Evolutionary conservation across 148 eudicot species (phyloP).

Genomic region (Vaccinium corymbosum): DNA sequence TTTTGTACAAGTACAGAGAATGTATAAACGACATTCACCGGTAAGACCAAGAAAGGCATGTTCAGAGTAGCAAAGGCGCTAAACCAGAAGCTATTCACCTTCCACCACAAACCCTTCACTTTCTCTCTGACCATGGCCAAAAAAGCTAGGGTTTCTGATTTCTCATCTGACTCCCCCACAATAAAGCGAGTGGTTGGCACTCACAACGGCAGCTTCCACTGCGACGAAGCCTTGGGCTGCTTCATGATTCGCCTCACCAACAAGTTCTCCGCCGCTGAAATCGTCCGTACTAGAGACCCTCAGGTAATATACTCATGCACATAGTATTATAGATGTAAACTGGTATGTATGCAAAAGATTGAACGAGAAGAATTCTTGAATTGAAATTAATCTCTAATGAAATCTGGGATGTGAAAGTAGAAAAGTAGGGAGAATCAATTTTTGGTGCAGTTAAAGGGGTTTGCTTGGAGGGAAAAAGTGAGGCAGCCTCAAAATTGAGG

Average conservation of each 20-base stretch:
- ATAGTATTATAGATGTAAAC: background rate
- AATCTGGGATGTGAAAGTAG: background rate
- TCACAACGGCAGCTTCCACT: conserved; percentile 95
- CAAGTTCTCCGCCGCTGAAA: conserved; percentile 49
- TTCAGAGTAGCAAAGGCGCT: conserved; percentile 19
- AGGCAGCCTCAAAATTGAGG: background rate
- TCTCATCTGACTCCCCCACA: conserved; percentile 36
- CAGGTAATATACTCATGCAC: conserved; percentile 31
- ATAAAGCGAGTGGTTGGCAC: conserved; percentile 67
- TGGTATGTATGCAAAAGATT: background rate
- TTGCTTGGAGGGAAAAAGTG: background rate
- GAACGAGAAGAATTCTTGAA: background rate
- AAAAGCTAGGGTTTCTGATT: conserved; percentile 34
- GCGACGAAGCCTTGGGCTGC: conserved; percentile 92
- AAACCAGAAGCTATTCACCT: conserved; percentile 17
- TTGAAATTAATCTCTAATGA: background rate
- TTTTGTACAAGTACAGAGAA: background rate
- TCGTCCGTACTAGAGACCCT: conserved; percentile 77
- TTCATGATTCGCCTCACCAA: conserved; percentile 81
- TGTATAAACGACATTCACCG: background rate
- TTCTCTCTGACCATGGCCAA: conserved; percentile 30
- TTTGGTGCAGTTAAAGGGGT: background rate
- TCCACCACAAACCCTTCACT: conserved; percentile 10
- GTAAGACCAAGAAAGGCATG: conserved; percentile 17
- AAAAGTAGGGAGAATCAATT: background rate